Evolutionary conservation across 2,329 filamentous ascomycete genomes (phyloP), one percentile per base, ranked within the genome.

Genomic region (Botryotinia convoluta): DNA sequence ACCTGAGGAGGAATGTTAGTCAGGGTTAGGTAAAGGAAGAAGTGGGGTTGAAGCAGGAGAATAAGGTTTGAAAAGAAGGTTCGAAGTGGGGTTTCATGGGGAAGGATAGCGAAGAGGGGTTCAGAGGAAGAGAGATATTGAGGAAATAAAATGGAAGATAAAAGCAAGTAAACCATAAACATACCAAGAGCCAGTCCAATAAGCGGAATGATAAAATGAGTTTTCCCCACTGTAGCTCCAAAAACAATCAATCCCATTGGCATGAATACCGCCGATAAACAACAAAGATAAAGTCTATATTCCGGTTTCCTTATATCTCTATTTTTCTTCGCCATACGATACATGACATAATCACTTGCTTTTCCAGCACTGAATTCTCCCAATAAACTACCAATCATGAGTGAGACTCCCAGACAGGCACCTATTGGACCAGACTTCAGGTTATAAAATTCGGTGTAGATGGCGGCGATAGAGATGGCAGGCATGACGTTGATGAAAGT

Each of bases 401-500:
- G 71, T 6, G 75, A 76, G 8, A 77, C 65, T 9, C 79, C 79
- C 5, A 80, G 70, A 73, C 77, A 78, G n/a, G 76, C 76, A 32
- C 78, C 79, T 7, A 80, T 80, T 16, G 78, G 73, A 14, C 79
- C 79, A 9, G 75, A 37, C 18, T 75, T 73, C 14, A 80, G 70
- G 29, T 73, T 4, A 67, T 79, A 80, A 57, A 76, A 78, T 22
- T 75, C 48, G 1, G 79, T 79, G 65, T 79, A 79, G 18, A 79
- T 77, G 32, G 72, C 75, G 1, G 79, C 78, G 20, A 80, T 44
- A 1, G 75, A 73, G 42, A 80, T 75, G 32, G 79, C 79, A 20
- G 79, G 79, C 63, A 80, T 70, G 18, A 80, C 77, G 29, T 80
- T 80, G 51, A 78, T 77, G 59, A 80, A 79, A 6, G 78, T 78